Evolutionary conservation across 192 early-diverging fungal species (phyloP).

Genomic region (Coemansia sp.): DNA sequence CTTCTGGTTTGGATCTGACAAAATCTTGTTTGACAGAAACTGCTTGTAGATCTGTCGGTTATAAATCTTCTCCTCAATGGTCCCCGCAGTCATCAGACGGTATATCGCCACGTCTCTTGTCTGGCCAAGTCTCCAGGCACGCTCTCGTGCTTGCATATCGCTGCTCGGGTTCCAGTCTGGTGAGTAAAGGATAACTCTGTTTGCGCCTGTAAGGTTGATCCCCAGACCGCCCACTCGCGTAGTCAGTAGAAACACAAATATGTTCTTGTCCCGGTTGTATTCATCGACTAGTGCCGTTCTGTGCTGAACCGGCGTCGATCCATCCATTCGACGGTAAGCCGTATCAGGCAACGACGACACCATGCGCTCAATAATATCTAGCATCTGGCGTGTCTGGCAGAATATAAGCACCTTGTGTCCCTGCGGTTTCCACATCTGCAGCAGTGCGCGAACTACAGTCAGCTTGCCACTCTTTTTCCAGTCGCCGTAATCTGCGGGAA

Average conservation of each 20-base stretch:
- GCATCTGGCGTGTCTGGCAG: constrained; percentile 91
- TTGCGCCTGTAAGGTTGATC: constrained; percentile 90
- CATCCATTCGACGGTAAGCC: constrained; percentile 90
- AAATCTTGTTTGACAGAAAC: constrained; percentile 93
- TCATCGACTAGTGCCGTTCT: constrained; percentile 83
- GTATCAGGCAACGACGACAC: constrained; percentile 53
- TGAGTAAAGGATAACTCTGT: constrained; percentile 92
- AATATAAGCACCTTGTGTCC: constrained; percentile 89
- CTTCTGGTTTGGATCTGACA: constrained; percentile 84
- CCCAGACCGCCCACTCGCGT: constrained; percentile 97
- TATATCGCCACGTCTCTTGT: constrained; percentile 86
- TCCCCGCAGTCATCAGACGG: constrained; percentile 90
- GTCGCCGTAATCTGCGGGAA: constrained; percentile 44
- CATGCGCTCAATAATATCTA: constrained; percentile 88
- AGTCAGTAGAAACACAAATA: constrained; percentile 93
- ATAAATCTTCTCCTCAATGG: constrained; percentile 96
- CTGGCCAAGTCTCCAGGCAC: constrained; percentile 94
- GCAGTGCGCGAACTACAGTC: constrained; percentile 78
- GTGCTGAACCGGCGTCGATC: constrained; percentile 85
- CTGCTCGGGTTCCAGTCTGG: constrained; percentile 99
- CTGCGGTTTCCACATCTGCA: constrained; percentile 82
- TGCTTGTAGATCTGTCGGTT: constrained; percentile 98
- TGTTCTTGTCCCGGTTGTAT: constrained; percentile 66
- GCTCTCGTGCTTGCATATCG: constrained; percentile 92
- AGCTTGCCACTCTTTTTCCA: constrained; percentile 75